Evolutionary conservation across 208 protist genomes (phyloP), one percentile per base, ranked within the genome.

Genomic region (Crithidia expoeki): DNA sequence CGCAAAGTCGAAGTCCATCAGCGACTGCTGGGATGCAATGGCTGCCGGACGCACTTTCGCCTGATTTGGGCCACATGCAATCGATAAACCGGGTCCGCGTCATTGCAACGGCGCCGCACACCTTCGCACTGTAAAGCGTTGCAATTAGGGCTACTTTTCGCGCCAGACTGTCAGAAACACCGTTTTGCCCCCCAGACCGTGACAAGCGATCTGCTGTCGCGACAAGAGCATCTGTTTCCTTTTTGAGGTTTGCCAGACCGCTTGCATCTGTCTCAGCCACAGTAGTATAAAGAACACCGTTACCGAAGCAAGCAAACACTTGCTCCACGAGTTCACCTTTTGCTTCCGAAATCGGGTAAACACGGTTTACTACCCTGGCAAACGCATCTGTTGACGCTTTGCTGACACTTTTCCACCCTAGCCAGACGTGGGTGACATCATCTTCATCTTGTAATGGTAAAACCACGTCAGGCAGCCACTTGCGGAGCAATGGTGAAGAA

Each of bases 221-320:
- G 27, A 61, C 23, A 16, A 65, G 62, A 23, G 23, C 30, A 16
- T 42, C 9, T 42, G 40, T 32, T 3, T 28, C 32, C 27, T 33
- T 17, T 11, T 63, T 25, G n/a, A 76, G 46, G 7, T 7, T 6
- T 11, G 32, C 25, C 46, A 57, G 25, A 10, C 25, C 16, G 6
- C 17, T n/a, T 28, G 21, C n/a, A 44, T 64, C 60, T 0, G 21
- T 40, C 16, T 67, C 42, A 44, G 42, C 32, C 16, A 32, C 34
- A 36, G 38, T 11, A 11, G 33, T 51, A 32, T 38, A 76, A 11
- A 76, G 10, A 17, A 21, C 4, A 5, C 70, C 70, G 46, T 76
- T 76, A 16, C 62, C 62, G 34, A 76, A 76, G 55, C 70, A 76
- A 36, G 30, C 30, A 36, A 64, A 27, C 27, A 17, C n/a, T 33